A percentile compares a stretch with the other conserved stretches of the same genome.
These are phyloP conservation scores for Camillea tinctor DNA, from an alignment of 2,329 filamentous ascomycete genomes.

Conservation along the genomic window DNA sequence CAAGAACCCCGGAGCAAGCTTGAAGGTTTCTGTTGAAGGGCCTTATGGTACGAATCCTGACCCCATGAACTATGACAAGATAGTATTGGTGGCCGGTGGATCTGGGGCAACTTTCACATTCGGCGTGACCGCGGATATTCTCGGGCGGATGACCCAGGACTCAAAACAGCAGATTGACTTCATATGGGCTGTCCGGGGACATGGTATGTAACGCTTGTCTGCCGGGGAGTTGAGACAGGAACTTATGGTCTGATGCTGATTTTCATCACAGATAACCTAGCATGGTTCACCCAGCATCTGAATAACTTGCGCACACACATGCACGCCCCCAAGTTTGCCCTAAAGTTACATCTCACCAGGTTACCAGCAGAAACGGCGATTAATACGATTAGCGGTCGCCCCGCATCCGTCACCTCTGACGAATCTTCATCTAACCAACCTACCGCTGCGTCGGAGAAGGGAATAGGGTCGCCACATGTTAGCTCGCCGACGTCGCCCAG, in stretches of 20 bases:
- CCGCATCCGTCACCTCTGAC: slow-evolving; percentile 12
- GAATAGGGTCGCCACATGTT: slow-evolving; percentile 4
- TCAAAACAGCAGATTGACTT: slow-evolving; percentile 43
- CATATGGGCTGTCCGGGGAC: slow-evolving; percentile 48
- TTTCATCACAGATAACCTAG: slow-evolving; percentile 30
- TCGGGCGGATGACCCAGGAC: slow-evolving; percentile 40
- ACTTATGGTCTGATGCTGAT: slow-evolving; percentile 13
- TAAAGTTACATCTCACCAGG: slow-evolving; percentile 40
- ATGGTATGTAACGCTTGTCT: slow-evolving; percentile 36
- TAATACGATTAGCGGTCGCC: slow-evolving; percentile 3
- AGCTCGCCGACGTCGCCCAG: slow-evolving; percentile 17
- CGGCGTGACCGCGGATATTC: slow-evolving; percentile 46
- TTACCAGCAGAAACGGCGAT: slow-evolving; percentile 5
- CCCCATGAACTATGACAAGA: slow-evolving; percentile 50
- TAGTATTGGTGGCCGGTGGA: slow-evolving; percentile 60
- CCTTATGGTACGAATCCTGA: slow-evolving; percentile 58
- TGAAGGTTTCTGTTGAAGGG: slow-evolving; percentile 56
- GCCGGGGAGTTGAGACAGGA: neutral
- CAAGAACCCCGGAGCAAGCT: slow-evolving; percentile 45
- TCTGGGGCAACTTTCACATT: slow-evolving; percentile 61
- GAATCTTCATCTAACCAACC: slow-evolving; percentile 6
- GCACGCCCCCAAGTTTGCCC: slow-evolving; percentile 37
- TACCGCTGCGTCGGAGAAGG: slow-evolving; percentile 16
- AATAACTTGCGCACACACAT: slow-evolving; percentile 38
- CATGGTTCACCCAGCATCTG: slow-evolving; percentile 41